These are phyloP conservation scores for Acanthamoeba triangularis DNA, from an alignment of 208 protist species.

Conservation along the genomic window DNA sequence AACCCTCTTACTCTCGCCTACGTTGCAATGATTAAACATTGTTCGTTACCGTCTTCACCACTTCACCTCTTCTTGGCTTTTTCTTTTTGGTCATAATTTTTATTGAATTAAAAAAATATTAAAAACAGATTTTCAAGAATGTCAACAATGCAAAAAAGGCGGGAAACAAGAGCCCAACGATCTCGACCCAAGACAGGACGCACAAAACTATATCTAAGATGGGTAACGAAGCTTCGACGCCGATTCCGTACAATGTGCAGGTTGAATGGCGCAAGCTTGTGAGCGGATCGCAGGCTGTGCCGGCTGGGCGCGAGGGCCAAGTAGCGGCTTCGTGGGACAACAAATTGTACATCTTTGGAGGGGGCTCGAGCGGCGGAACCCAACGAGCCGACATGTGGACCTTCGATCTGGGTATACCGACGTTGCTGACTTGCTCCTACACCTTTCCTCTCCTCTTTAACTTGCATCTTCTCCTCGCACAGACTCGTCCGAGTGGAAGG, in stretches of 20 bases:
- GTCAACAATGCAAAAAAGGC: not conserved
- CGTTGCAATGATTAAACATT: not conserved
- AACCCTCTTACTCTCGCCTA: no score
- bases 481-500: not conserved
- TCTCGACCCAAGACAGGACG: not conserved
- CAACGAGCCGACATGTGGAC: not conserved
- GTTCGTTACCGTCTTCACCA: not conserved
- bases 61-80: not conserved
- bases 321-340: not conserved
- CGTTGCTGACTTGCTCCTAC: not conserved
- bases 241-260: constrained; percentile 18
- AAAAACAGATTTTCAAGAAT: not conserved
- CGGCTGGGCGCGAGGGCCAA: not conserved
- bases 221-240: not conserved
- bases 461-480: not conserved
- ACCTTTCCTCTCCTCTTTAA: not conserved
- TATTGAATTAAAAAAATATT: not conserved
- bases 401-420: constrained; percentile 18
- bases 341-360: constrained; percentile 53
- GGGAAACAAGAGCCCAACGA: not conserved
- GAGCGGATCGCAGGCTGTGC: not conserved
- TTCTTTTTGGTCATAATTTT: no score
- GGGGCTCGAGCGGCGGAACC: not conserved
- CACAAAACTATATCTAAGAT: not conserved
- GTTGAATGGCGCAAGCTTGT: not conserved